A percentile compares a stretch with the other conserved stretches of the same genome.
phyloP scores from a whole-genome alignment of 2,329 filamentous ascomycete species.

The Pseudopyrenochaeta lycopersici region DNA sequence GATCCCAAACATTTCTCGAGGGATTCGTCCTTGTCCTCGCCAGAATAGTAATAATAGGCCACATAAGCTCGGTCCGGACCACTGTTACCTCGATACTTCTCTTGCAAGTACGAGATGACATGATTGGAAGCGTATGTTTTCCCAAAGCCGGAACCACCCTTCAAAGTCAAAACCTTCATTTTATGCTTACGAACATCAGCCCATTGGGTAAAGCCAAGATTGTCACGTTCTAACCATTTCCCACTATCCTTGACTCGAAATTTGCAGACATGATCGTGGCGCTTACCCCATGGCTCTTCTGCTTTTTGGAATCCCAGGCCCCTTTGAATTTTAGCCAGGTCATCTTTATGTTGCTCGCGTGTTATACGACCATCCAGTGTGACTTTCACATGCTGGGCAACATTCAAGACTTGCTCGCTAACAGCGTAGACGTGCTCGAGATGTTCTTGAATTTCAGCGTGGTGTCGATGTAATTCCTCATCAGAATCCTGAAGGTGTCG shows the following conservation, averaged over 20 bases:
- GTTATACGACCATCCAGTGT: conserved; percentile 12
- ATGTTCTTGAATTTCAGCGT: not conserved
- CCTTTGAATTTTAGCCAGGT: conserved; percentile 8
- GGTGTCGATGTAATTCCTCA: conserved; percentile 4
- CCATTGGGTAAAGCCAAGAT: not conserved
- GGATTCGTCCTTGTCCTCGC: conserved; percentile 19
- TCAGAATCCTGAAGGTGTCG: conserved; percentile 5
- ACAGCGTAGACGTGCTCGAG: not conserved
- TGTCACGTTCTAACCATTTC: conserved; percentile 1
- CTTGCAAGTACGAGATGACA: conserved; percentile 2
- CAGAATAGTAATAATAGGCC: conserved; percentile 23
- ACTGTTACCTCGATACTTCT: not conserved
- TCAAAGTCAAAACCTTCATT: conserved; percentile 3
- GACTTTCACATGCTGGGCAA: conserved; percentile 13
- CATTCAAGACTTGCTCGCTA: conserved; percentile 3
- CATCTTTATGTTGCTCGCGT: conserved; percentile 12
- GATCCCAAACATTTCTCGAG: conserved; percentile 21
- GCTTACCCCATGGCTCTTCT: conserved; percentile 8
- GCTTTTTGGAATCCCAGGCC: not conserved
- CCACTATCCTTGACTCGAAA: conserved; percentile 2
- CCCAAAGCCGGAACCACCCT: conserved; percentile 2
- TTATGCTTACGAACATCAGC: not conserved
- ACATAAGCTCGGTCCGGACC: conserved; percentile 4
- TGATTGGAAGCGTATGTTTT: conserved; percentile 5
- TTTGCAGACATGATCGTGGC: conserved; percentile 7